Percentiles rank a stretch among this genome's conserved stretches.
Conservation (phyloP, 192 early-diverging fungal species). For the Coemansia sp. region DNA sequence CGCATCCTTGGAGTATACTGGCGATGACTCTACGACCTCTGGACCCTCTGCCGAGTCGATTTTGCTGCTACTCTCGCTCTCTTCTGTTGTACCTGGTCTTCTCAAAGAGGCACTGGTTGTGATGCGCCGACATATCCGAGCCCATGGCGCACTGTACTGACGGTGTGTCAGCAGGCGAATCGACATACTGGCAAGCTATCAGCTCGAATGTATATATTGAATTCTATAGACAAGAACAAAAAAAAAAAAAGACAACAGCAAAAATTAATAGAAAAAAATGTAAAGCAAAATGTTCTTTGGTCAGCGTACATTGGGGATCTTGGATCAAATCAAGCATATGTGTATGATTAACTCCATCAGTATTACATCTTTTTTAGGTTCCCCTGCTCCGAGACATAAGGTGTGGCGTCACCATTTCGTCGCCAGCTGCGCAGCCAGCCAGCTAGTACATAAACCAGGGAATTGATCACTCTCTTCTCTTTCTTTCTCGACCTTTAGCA, state of each 20-base stretch:
- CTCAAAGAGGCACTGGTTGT: neutral
- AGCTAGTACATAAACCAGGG: neutral
- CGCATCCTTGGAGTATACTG: conserved; percentile 41
- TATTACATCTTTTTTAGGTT: neutral
- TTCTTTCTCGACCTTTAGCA: neutral
- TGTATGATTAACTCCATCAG: neutral
- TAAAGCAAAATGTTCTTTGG: neutral
- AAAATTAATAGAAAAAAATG: neutral
- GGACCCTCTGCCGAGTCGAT: neutral
- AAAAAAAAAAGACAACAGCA: neutral
- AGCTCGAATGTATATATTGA: neutral
- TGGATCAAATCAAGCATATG: neutral
- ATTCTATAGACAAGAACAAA: neutral
- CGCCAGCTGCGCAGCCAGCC: neutral
- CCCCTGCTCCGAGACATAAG: neutral
- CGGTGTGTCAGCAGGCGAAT: conserved; percentile 8
- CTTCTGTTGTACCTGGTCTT: neutral
- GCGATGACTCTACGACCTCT: conserved; percentile 9
- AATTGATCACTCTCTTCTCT: neutral
- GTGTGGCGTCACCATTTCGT: neutral
- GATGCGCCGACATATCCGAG: neutral
- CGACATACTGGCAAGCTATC: neutral
- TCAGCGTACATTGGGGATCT: neutral
- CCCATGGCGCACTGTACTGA: neutral
- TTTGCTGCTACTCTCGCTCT: neutral